A percentile compares a stretch with the other conserved stretches of the same genome.
Conservation (phyloP, 2,329 filamentous ascomycete species). For the Achaetomium macrosporum region DNA sequence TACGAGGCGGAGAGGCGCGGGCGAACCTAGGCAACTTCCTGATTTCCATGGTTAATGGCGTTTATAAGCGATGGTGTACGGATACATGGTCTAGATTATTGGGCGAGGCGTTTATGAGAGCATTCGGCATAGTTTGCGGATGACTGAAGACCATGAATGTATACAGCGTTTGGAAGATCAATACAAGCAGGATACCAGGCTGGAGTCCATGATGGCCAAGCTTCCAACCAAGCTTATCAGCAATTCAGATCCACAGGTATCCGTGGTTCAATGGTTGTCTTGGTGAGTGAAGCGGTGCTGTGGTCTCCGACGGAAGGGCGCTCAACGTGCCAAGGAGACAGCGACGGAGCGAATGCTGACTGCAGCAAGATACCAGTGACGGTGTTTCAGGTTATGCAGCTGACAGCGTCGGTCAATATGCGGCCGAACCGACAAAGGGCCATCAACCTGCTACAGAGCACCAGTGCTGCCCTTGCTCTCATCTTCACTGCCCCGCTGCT, state of each 20-base stretch:
- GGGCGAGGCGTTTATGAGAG: neutral
- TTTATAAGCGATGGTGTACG: slow-evolving; percentile 1
- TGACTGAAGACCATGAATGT: neutral
- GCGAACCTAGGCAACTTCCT: slow-evolving; percentile 27
- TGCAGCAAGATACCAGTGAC: neutral
- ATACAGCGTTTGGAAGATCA: neutral
- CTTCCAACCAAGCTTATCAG: neutral
- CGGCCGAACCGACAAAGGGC: too few relatives aligned
- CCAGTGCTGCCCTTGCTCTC: too few relatives aligned
- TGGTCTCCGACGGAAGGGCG: too few relatives aligned
- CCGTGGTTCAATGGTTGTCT: too few relatives aligned
- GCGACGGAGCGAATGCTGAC: neutral
- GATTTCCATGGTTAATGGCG: slow-evolving; percentile 14
- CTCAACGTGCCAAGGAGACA: too few relatives aligned
- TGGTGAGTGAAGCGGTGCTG: too few relatives aligned
- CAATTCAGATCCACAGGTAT: too few relatives aligned
- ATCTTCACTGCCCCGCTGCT: neutral
- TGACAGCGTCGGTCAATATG: neutral
- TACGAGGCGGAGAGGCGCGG: slow-evolving; percentile 63
- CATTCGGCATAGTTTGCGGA: neutral
- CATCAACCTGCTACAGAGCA: neutral
- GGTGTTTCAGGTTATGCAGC: slow-evolving; percentile 15
- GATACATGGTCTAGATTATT: neutral
- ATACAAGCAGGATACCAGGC: neutral
- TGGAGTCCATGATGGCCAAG: neutral